Percentiles rank a stretch among this genome's conserved stretches.
Evolutionary conservation across 2,329 filamentous ascomycete genomes (phyloP).

Genomic region (Diaporthe sp.): DNA sequence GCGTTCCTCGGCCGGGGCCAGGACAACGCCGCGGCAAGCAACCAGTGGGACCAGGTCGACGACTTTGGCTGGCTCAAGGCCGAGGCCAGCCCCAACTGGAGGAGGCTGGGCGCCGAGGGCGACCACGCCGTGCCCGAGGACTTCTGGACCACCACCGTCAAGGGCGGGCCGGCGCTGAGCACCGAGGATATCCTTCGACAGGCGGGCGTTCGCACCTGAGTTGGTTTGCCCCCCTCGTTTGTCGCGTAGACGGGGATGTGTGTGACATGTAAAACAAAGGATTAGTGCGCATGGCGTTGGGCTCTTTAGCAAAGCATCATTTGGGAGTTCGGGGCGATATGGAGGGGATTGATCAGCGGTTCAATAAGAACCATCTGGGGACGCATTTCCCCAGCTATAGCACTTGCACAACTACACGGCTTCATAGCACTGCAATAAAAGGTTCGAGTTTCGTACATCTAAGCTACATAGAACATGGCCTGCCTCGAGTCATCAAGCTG

Average conservation of each 20-base stretch:
- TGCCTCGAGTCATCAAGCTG: background rate
- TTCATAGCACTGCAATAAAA: slow-evolving; percentile 11
- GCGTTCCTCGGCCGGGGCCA: slow-evolving; percentile 40
- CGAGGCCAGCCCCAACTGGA: slow-evolving; percentile 91
- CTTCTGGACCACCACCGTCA: slow-evolving; percentile 79
- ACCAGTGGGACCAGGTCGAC: slow-evolving; percentile 91
- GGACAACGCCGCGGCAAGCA: slow-evolving; percentile 57
- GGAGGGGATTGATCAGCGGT: background rate
- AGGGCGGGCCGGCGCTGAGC: slow-evolving; percentile 72
- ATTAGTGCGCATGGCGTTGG: slow-evolving; percentile 26
- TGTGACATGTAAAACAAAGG: slow-evolving; percentile 1
- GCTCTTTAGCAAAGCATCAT: slow-evolving; percentile 16
- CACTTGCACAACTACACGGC: background rate
- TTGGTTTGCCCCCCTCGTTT: background rate
- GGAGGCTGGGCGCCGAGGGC: slow-evolving; percentile 71
- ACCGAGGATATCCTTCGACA: slow-evolving; percentile 75
- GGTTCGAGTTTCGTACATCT: background rate
- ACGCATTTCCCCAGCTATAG: background rate
- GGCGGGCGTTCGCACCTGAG: slow-evolving; percentile 56
- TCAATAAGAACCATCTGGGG: background rate
- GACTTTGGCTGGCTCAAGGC: slow-evolving; percentile 98
- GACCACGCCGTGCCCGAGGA: slow-evolving; percentile 63
- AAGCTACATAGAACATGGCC: background rate
- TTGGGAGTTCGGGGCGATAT: background rate
- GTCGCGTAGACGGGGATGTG: background rate